These are phyloP conservation scores for Macrocybe sp. DNA, from an alignment of 1,284 basidiomycete species.

Conservation along the genomic window DNA sequence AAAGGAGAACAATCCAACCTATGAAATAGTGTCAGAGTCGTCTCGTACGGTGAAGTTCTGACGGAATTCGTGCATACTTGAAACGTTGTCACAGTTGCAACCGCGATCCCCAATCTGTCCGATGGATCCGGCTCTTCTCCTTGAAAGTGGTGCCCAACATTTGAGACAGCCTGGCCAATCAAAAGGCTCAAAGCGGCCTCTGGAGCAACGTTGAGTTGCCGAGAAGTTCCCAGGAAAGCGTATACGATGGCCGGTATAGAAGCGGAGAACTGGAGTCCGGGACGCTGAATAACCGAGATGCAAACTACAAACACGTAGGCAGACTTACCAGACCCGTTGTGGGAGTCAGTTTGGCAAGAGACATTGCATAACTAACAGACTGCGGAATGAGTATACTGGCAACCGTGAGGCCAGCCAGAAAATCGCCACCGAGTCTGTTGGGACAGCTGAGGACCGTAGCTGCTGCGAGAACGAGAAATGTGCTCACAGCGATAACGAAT, in stretches of 20 bases:
- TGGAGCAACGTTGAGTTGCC: constrained; percentile 81
- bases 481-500: constrained; percentile 66
- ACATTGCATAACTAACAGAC: constrained; percentile 88
- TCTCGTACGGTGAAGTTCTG: too few relatives aligned
- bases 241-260: constrained; percentile 81
- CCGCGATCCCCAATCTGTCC: constrained; percentile 56
- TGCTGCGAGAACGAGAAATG: background rate
- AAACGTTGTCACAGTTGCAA: constrained; percentile 76
- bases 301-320: constrained; percentile 4
- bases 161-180: constrained; percentile 80
- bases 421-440: constrained; percentile 73
- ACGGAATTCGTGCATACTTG: constrained; percentile 46
- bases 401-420: constrained; percentile 82
- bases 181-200: constrained; percentile 89
- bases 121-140: constrained; percentile 49
- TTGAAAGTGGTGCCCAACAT: constrained; percentile 56
- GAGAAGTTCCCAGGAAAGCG: constrained; percentile 81
- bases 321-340: constrained; percentile 75
- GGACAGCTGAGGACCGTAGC: constrained; percentile 10
- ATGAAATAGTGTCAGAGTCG: background rate
- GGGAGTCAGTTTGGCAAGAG: constrained; percentile 78
- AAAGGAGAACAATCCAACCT: constrained; percentile 88
- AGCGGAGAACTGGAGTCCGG: constrained; percentile 56
- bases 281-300: background rate
- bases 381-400: constrained; percentile 90